Base-by-base conservation (phyloP, 202 grass and related monocot genomes). In the Schoenoplectus tabernaemontani region DNA sequence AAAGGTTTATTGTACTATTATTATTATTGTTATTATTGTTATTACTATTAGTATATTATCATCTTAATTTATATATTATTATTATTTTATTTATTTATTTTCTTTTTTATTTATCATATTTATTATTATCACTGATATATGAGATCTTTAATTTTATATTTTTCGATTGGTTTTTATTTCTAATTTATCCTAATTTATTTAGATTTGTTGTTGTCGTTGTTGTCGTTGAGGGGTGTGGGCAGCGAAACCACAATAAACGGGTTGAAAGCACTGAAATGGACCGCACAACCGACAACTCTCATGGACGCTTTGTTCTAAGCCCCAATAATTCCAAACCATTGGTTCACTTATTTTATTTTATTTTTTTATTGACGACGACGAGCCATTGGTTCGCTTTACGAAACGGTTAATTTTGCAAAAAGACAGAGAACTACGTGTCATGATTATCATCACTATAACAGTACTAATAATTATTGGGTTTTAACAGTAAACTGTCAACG, bases 351-450 rank as follows among this genome's bases (percentile, higher is more conserved):
- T 61, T 61, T 13, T 59, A 3, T 59, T 60, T 60, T n/a, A 30
- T 28, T 2, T 10, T 28, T 30, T 30, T 13, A 11, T 4, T 13
- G 10, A 12, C 47, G 16, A 11, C 9, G 2, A 28, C 22, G 17
- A 59, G 0, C 26, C 59, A 56, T 20, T 56, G 63, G 68, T 64
- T 28, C 43, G 11, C 42, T 48, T 28, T 11, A 7, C 15, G 9
- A 47, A 71, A 71, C 23, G 42, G 3, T 71, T 19, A n/a, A 47
- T 71, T 50, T 50, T 30, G 23, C 23, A 30, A 72, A 72, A 72
- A 47, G 42, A 72, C 23, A 30, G 42, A 71, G 43, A 30, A 16
- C 67, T 32, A 72, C 67, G 67, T 72, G 67, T 72, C 67, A 46
- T 72, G 67, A 11, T 72, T 72, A 72, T 72, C 42, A 30, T 7